Percentiles rank a stretch among this genome's conserved stretches.
Conservation (phyloP, 2,329 filamentous ascomycete species). For the Sphaerulina vaccinii region DNA sequence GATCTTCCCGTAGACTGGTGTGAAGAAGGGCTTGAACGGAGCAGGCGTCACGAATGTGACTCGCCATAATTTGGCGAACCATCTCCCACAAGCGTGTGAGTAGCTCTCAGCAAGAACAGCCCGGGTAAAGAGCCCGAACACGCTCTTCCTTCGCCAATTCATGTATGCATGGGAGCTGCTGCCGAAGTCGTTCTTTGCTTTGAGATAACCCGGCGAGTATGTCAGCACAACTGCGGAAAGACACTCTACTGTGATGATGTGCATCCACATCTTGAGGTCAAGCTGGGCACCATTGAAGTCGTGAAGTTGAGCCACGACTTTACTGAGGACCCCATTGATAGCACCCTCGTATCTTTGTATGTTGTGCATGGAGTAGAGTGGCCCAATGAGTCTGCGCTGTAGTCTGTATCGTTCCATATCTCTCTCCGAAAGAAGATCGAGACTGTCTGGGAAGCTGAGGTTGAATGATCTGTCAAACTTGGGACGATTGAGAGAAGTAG, state of each 20-base stretch:
- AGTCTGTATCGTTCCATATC: constrained; percentile 21
- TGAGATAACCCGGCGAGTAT: constrained; percentile 21
- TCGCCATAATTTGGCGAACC: constrained; percentile 17
- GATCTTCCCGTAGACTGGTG: constrained; percentile 17
- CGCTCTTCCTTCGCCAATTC: constrained; percentile 22
- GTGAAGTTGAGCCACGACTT: constrained; percentile 14
- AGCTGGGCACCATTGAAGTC: constrained; percentile 9
- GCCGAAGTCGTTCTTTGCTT: constrained; percentile 18
- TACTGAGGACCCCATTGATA: constrained; percentile 17
- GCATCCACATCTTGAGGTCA: constrained; percentile 24
- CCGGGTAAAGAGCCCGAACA: constrained; percentile 22
- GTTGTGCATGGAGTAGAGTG: constrained; percentile 18
- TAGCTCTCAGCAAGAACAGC: constrained; percentile 22
- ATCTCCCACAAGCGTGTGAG: constrained; percentile 14
- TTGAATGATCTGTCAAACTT: constrained; percentile 6
- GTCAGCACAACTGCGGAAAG: constrained; percentile 19
- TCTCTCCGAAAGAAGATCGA: constrained; percentile 22
- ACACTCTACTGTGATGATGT: constrained; percentile 24
- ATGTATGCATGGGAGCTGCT: constrained; percentile 19
- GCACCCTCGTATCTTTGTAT: constrained; percentile 18
- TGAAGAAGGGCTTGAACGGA: constrained; percentile 21
- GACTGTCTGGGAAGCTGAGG: constrained; percentile 17
- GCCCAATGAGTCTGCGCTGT: constrained; percentile 21
- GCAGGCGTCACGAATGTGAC: constrained; percentile 17
- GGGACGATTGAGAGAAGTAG: constrained; percentile 19